A percentile compares a stretch with the other conserved stretches of the same genome.
These are phyloP conservation scores for Geotrichum bryndzae DNA, from an alignment of 1,139 yeast genomes.

Conservation along the genomic window DNA sequence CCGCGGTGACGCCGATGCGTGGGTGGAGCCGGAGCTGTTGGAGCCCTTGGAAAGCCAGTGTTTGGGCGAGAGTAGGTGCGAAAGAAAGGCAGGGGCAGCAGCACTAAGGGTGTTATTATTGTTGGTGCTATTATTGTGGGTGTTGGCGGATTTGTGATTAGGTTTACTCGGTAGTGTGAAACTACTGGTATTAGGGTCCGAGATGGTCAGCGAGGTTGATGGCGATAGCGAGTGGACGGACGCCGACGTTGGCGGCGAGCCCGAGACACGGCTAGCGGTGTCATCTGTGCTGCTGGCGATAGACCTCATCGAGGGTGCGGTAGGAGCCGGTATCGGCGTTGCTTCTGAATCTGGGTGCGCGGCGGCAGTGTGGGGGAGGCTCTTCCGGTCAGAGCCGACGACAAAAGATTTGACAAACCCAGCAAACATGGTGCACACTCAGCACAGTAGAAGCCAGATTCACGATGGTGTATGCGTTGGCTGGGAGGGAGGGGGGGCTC, in stretches of 20 bases:
- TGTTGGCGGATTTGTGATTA: background rate
- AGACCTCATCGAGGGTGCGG: too few species aligned
- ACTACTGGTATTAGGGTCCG: constrained; percentile 1
- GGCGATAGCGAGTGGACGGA: constrained; percentile 7
- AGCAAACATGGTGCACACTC: constrained; percentile 5
- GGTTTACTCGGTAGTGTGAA: background rate
- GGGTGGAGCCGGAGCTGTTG: background rate
- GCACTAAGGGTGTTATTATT: background rate
- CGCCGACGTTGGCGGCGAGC: background rate
- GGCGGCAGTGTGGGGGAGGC: background rate
- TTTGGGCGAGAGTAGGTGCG: constrained; percentile 10
- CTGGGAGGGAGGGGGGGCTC: too few species aligned
- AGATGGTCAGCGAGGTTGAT: constrained; percentile 6
- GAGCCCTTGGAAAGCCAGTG: constrained; percentile 6
- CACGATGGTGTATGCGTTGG: too few species aligned
- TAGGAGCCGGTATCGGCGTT: constrained; percentile 43
- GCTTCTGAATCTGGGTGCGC: constrained; percentile 32
- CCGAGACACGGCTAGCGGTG: background rate
- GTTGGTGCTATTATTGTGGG: background rate
- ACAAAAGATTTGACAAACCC: constrained; percentile 6
- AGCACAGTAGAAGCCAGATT: background rate
- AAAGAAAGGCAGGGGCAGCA: background rate
- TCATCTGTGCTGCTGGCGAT: constrained; percentile 40
- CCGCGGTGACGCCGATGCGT: background rate
- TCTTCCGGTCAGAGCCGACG: constrained; percentile 7